These are phyloP conservation scores for Heritiera littoralis DNA, from an alignment of 345 rosid genomes.

Conservation along the genomic window DNA sequence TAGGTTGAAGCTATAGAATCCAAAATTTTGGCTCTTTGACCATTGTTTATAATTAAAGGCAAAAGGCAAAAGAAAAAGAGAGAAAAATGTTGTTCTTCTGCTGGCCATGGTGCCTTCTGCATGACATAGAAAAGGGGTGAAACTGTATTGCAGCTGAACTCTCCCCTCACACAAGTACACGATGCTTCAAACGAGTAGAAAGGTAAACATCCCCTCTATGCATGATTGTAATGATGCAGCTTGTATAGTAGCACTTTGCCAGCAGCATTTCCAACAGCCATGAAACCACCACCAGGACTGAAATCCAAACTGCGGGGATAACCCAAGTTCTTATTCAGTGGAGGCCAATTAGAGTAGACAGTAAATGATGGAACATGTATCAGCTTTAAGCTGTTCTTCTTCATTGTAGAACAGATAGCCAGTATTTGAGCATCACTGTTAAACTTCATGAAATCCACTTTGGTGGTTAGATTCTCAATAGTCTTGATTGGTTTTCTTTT, in stretches of 20 bases:
- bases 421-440: conserved; percentile 79
- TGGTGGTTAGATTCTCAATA: conserved; percentile 78
- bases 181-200: not conserved
- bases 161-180: not conserved
- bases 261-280: conserved; percentile 86
- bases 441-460: conserved; percentile 76
- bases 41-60: not conserved
- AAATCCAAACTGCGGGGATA: conserved; percentile 59
- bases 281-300: conserved; percentile 92
- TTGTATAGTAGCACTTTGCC: conserved; percentile 83
- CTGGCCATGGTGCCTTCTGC: not conserved
- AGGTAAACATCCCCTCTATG: conserved; percentile 34
- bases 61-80: not conserved
- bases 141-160: not conserved
- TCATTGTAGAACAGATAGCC: conserved; percentile 75
- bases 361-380: conserved; percentile 71
- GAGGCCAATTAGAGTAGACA: conserved; percentile 83
- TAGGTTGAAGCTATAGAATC: not conserved
- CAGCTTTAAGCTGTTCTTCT: conserved; percentile 74
- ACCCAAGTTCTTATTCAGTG: conserved; percentile 41
- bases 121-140: not conserved
- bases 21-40: not conserved
- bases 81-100: too few species aligned
- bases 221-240: conserved; percentile 79
- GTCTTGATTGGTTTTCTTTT: conserved; percentile 74